Base-by-base conservation (phyloP, 257 asterid species). In the Primulina tabacum region DNA sequence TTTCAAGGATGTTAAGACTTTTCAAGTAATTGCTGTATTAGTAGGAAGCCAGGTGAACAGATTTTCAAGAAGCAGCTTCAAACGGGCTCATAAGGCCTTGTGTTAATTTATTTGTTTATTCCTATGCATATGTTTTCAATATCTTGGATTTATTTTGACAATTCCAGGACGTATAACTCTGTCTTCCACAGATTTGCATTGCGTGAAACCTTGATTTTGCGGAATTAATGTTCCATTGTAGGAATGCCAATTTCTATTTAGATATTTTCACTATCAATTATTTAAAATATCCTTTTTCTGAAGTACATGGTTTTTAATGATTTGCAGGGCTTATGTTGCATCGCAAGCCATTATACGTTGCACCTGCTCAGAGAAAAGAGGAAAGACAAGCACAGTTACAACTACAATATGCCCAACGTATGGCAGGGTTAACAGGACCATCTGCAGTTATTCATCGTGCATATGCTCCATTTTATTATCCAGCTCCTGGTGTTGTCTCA, bases 321-420 rank as follows among this genome's bases (percentile, higher is more conserved):
- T 32, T 65, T 73, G 52, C 88, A 92, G 98, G 97, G 30, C 72
- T 61, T 47, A 85, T 88, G 90, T 71, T 86, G 78, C 87, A 82
- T 60, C 74, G 80, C 76, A 92, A 92, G 85, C 92, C 97, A 24
- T 67, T 92, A 68, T 90, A 86, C 62, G 95, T 84, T 38, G 84
- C 95, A 18, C 78, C 88, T 79, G 98, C 98, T 67, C 98, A 90
- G 82, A 87, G 87, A 76, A 92, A 92, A 85, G 96, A 85, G 78
- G 97, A 92, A 62, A 84, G 97, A 56, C 87, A 74, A 78, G 86
- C 90, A 9, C 88, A 83, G 78, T 67, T 92, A 69, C 96, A 85
- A 67, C 65, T 82, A 5, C 79, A 80, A 30, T 79, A 85, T 69
- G 89, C 90, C 3, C 97, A 84, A 55, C 82, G 84, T 20, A 59